A percentile compares a stretch with the other conserved stretches of the same genome.
Conservation (phyloP, 139 green algal genomes). For the Tetradesmus obliquus region DNA sequence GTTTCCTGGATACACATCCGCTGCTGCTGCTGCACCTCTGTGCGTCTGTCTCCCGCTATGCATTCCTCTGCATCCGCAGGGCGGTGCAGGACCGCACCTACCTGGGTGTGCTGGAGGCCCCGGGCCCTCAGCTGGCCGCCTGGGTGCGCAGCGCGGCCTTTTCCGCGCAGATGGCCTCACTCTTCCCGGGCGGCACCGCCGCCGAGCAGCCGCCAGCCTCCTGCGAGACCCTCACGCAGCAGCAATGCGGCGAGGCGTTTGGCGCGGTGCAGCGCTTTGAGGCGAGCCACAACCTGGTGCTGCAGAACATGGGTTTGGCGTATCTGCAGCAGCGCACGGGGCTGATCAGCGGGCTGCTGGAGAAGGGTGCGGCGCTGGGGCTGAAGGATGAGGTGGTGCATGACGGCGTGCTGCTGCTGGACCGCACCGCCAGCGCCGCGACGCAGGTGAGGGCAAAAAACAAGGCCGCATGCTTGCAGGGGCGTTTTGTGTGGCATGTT, state of each 20-base stretch:
- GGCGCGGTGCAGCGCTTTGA: conserved; percentile 77
- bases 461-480: neutral
- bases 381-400: conserved; percentile 70
- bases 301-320: conserved; percentile 72
- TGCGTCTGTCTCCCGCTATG: neutral
- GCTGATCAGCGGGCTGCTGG: conserved; percentile 68
- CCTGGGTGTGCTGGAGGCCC: conserved; percentile 67
- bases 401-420: conserved; percentile 80
- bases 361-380: conserved; percentile 40
- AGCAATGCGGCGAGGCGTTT: conserved; percentile 62
- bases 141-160: conserved; percentile 75
- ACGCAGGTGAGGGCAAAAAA: conserved; percentile 48
- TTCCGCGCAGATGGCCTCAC: conserved; percentile 68
- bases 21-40: neutral
- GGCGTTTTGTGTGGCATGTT: neutral
- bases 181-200: conserved; percentile 65
- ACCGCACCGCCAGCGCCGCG: conserved; percentile 67
- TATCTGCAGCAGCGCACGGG: conserved; percentile 65
- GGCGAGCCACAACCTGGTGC: conserved; percentile 69
- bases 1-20: neutral
- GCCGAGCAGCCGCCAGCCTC: neutral
- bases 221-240: neutral
- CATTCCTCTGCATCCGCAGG: conserved; percentile 61
- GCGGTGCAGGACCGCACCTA: conserved; percentile 34
- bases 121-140: conserved; percentile 56